Base-by-base conservation (phyloP, 2,329 filamentous ascomycete species). In the Talaromyces sp. region DNA sequence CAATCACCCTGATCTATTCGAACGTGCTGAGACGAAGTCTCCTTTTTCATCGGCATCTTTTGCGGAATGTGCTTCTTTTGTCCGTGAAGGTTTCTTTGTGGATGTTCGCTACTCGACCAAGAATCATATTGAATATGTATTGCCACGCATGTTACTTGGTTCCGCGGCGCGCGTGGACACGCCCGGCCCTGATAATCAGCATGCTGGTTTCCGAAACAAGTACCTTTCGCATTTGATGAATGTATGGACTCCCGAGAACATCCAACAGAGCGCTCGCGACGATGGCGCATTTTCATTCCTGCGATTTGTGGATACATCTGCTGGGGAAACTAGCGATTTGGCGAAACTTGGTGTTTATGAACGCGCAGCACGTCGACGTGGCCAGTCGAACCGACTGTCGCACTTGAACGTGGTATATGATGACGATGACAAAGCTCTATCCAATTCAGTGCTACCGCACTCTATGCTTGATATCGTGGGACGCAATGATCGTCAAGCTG, bases 1-100 rank as follows among this genome's bases (percentile, higher is more conserved):
- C 78, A 99, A 99, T 69, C 94, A 99, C 70, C 94, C 94, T 0
- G 94, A 99, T 75, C 76, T 99, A 30, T 99, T 99, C 64, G 92
- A 99, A 74, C 88, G 94, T 41, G 92, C 93, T 9, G 93, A 97
- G 56, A 96, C 91, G 8, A 87, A 84, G 20, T 96, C 92, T 8
- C 91, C 94, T 0, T 87, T 93, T 65, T 88, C 90, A 1, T 86
- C 88, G 64, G 85, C 86, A n/a, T 85, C 88, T 70, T 99, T 93
- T 73, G 94, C 92, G 13, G 94, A 99, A 77, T 97, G 93, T 0
- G 92, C 90, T 0, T 97, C 92, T 0, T 97, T 99, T 72, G 80
- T 97, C 62, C 89, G 94, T 19, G 94, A 99, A 71, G 92, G 93
- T 7, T 83, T 79, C 54, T 86, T 87, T 56, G 82, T 97, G 46